A percentile compares a stretch with the other conserved stretches of the same genome.
These are phyloP conservation scores for Rickenella mellea DNA, from an alignment of 768 basidiomycete genomes.

Conservation along the genomic window DNA sequence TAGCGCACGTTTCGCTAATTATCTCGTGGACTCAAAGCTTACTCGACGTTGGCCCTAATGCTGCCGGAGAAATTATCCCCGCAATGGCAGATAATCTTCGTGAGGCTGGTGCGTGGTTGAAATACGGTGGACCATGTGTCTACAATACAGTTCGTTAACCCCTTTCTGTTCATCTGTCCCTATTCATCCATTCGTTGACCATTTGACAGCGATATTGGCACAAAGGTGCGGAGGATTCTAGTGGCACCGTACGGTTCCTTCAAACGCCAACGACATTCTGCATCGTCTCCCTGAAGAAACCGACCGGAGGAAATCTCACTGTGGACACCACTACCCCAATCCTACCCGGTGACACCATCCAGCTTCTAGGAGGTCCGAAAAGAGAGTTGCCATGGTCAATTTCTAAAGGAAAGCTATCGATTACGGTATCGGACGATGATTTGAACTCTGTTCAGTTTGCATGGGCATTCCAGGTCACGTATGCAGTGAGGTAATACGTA, in stretches of 20 bases:
- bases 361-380: slow-evolving; percentile 23
- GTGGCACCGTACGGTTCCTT: slow-evolving; percentile 31
- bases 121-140: slow-evolving; percentile 39
- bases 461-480: slow-evolving; percentile 32
- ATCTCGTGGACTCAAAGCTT: slow-evolving; percentile 21
- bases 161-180: neutral
- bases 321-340: slow-evolving; percentile 34
- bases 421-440: slow-evolving; percentile 18
- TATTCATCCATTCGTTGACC: neutral
- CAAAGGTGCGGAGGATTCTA: slow-evolving; percentile 28
- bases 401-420: slow-evolving; percentile 4
- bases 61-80: slow-evolving; percentile 42
- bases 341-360: slow-evolving; percentile 30
- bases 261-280: slow-evolving; percentile 44
- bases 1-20: neutral
- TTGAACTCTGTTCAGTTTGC: slow-evolving; percentile 21
- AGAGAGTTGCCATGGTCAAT: slow-evolving; percentile 21
- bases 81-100: slow-evolving; percentile 38
- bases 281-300: slow-evolving; percentile 32
- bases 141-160: slow-evolving; percentile 36
- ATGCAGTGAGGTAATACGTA: no score
- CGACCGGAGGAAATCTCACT: slow-evolving; percentile 21
- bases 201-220: slow-evolving; percentile 36
- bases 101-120: slow-evolving; percentile 43
- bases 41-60: slow-evolving; percentile 44